Percentiles rank a stretch among this genome's conserved stretches.
Evolutionary conservation across 352 stramenopile genomes (phyloP).

Genomic region (Globisporangium spinosum): DNA sequence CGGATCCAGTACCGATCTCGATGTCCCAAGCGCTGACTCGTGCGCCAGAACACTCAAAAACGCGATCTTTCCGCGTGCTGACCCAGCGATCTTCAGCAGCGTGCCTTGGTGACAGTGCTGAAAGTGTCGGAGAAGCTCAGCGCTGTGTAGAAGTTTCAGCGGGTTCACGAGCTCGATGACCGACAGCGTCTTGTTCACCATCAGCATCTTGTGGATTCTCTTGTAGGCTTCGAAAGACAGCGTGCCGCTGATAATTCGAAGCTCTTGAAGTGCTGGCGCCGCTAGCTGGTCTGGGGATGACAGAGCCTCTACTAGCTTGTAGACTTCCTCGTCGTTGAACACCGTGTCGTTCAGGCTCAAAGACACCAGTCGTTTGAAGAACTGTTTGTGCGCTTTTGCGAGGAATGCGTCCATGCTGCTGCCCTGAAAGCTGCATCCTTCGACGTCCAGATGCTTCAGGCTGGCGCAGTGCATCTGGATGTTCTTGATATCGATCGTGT

Average conservation of each 20-base stretch:
- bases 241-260: not conserved
- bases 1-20: not conserved
- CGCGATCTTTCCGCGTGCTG: not conserved
- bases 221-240: not conserved
- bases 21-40: not conserved
- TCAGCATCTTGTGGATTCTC: constrained; percentile 2
- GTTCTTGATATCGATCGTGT: not conserved
- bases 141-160: not conserved
- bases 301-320: not conserved
- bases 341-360: constrained; percentile 10
- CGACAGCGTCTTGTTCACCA: not conserved
- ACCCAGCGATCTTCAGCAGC: not conserved
- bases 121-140: not conserved
- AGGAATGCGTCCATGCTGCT: not conserved
- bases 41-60: constrained; percentile 4
- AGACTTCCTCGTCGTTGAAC: not conserved
- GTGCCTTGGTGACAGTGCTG: not conserved
- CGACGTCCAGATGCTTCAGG: constrained; percentile 10
- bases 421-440: constrained; percentile 9
- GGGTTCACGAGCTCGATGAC: constrained; percentile 2
- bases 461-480: constrained; percentile 5
- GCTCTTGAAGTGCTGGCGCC: not conserved
- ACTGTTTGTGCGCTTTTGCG: not conserved
- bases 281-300: not conserved
- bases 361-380: not conserved